phyloP scores from a whole-genome alignment of 164 flowering plant genomes.

The Tetrastigma voinierianum region DNA sequence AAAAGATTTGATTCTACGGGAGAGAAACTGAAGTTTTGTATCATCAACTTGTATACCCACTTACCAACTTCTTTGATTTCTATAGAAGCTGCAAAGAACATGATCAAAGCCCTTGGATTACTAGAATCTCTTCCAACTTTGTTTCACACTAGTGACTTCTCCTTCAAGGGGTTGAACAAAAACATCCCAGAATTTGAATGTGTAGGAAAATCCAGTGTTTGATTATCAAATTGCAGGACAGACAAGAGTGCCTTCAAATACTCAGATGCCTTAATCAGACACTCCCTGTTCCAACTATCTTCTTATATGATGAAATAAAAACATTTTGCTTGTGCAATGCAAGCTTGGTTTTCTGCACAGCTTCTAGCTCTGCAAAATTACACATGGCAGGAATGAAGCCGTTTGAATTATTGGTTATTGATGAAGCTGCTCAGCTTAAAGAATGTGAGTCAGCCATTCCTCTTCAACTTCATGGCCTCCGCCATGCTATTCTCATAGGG shows the following conservation, averaged over 20 bases:
- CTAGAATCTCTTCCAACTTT: slow-evolving; percentile 15
- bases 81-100: slow-evolving; percentile 14
- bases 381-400: slow-evolving; percentile 4
- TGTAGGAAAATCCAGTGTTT: too few relatives aligned
- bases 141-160: neutral
- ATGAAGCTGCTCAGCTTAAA: slow-evolving; percentile 53
- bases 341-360: slow-evolving; percentile 37
- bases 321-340: slow-evolving; percentile 25
- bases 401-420: slow-evolving; percentile 28
- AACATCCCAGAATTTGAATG: too few relatives aligned
- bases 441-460: slow-evolving; percentile 45
- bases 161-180: too few relatives aligned
- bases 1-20: slow-evolving; percentile 5
- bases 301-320: neutral
- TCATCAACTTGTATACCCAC: slow-evolving; percentile 33
- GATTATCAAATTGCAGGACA: neutral
- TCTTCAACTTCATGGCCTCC: slow-evolving; percentile 29
- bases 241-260: slow-evolving; percentile 13
- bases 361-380: slow-evolving; percentile 28
- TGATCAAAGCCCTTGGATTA: slow-evolving; percentile 21
- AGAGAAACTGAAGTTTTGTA: slow-evolving; percentile 13
- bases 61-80: slow-evolving; percentile 38
- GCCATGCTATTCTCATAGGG: slow-evolving; percentile 36
- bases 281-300: slow-evolving; percentile 10
- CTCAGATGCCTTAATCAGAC: slow-evolving; percentile 15